A percentile compares a stretch with the other conserved stretches of the same genome.
Evolutionary conservation across 495 filamentous ascomycete genomes (phyloP).

Genomic region (Podospora conica): DNA sequence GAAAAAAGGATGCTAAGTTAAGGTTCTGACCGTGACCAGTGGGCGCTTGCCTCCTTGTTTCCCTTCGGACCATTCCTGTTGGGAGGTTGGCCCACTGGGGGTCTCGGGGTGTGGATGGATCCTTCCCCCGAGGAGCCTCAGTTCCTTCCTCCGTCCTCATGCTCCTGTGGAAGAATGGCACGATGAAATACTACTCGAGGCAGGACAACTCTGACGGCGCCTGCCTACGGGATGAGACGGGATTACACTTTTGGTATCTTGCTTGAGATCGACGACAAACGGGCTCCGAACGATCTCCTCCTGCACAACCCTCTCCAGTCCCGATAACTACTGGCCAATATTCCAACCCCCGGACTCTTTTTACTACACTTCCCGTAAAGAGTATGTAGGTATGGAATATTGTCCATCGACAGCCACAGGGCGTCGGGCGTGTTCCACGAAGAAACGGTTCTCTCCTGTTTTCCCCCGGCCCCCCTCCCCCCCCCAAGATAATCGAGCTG

Average conservation of each 20-base stretch:
- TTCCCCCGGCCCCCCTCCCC: not conserved
- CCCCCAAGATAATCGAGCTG: not conserved
- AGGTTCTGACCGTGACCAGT: conserved; percentile 7
- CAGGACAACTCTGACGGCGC: no score
- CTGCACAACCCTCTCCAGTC: not conserved
- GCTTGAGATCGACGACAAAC: not conserved
- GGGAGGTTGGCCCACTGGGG: not conserved
- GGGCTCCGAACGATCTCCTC: not conserved
- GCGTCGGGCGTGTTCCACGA: not conserved
- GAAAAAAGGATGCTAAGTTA: conserved; percentile 10
- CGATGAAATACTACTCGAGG: not conserved
- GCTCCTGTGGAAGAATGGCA: not conserved
- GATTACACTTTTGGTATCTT: not conserved
- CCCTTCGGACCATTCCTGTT: not conserved
- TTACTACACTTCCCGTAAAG: not conserved
- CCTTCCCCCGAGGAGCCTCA: not conserved
- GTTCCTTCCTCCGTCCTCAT: not conserved
- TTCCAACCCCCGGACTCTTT: not conserved
- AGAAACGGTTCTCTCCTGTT: no score
- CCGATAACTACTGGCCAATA: no score
- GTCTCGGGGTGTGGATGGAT: not conserved
- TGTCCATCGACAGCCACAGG: not conserved
- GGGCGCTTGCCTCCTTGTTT: not conserved
- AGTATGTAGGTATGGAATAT: not conserved
- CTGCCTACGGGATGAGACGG: not conserved